phyloP scores from a whole-genome alignment of 805 yeast species.

The Lipomyces japonicus region DNA sequence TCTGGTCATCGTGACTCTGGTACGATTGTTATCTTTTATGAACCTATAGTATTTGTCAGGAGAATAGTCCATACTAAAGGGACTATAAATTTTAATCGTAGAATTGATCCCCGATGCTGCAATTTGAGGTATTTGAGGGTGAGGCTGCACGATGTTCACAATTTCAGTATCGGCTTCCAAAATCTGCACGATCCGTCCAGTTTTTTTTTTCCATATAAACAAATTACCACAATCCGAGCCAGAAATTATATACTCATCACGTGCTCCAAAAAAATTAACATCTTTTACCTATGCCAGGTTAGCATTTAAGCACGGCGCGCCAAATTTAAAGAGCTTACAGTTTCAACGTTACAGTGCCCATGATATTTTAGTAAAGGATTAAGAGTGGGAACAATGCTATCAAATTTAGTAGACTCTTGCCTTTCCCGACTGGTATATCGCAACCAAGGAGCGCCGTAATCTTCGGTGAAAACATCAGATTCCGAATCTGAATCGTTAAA shows the following conservation, averaged over 20 bases:
- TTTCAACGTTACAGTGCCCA: constrained; percentile 26
- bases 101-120: constrained; percentile 28
- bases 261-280: constrained; percentile 25
- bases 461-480: constrained; percentile 2
- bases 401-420: constrained; percentile 1
- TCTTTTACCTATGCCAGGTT: constrained; percentile 15
- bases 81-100: constrained; percentile 27
- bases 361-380: constrained; percentile 1
- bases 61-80: constrained; percentile 18
- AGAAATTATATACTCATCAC: constrained; percentile 28
- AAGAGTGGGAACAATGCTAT: constrained; percentile 12
- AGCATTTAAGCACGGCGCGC: too few relatives aligned
- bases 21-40: too few relatives aligned
- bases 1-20: too few relatives aligned
- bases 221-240: constrained; percentile 29
- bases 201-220: constrained; percentile 24
- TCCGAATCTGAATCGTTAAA: too few relatives aligned
- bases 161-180: constrained; percentile 22
- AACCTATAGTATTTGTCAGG: neutral
- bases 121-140: constrained; percentile 26
- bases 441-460: constrained; percentile 13
- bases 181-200: constrained; percentile 18
- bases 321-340: too few relatives aligned
- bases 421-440: neutral
- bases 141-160: constrained; percentile 26